phyloP scores from a whole-genome alignment of 108 stramenopile genomes.

The Asterionellopsis glacialis region DNA sequence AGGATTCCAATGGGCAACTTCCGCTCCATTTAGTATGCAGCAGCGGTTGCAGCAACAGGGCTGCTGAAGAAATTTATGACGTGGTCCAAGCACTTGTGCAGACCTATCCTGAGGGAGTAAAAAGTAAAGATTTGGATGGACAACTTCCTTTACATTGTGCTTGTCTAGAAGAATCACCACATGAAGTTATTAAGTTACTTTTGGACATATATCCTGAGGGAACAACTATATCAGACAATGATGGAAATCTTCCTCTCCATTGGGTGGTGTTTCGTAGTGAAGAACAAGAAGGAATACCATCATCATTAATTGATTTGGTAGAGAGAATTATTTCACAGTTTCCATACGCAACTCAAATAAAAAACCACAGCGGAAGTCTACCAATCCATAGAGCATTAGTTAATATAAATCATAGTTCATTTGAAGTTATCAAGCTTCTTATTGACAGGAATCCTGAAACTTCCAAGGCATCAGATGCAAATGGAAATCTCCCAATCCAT shows the following conservation, averaged over 20 bases:
- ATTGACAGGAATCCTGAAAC: too few species aligned
- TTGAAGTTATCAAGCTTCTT: too few species aligned
- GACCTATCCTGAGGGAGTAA: conserved; percentile 65
- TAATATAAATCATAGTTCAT: too few species aligned
- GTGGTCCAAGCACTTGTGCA: conserved; percentile 54
- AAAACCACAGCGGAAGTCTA: too few species aligned
- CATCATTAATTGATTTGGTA: too few species aligned
- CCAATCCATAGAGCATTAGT: too few species aligned
- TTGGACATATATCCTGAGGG: conserved; percentile 58
- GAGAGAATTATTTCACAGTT: too few species aligned
- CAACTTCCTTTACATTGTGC: conserved; percentile 86
- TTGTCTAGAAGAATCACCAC: conserved; percentile 71
- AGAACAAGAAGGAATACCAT: too few species aligned
- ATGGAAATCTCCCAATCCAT: too few species aligned
- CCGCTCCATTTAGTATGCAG: conserved; percentile 83
- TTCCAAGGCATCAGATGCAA: too few species aligned
- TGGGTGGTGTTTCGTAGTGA: too few species aligned
- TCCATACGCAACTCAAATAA: too few species aligned
- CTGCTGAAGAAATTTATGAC: conserved; percentile 61
- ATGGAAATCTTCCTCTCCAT: conserved; percentile 78
- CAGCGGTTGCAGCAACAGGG: conserved; percentile 78
- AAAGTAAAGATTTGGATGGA: conserved; percentile 74
- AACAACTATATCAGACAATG: conserved; percentile 76
- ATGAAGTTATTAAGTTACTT: conserved; percentile 58
- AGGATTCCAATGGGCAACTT: conserved; percentile 78